Conservation (phyloP, 2,329 filamentous ascomycete genomes). For the Talaromyces atroroseus region DNA sequence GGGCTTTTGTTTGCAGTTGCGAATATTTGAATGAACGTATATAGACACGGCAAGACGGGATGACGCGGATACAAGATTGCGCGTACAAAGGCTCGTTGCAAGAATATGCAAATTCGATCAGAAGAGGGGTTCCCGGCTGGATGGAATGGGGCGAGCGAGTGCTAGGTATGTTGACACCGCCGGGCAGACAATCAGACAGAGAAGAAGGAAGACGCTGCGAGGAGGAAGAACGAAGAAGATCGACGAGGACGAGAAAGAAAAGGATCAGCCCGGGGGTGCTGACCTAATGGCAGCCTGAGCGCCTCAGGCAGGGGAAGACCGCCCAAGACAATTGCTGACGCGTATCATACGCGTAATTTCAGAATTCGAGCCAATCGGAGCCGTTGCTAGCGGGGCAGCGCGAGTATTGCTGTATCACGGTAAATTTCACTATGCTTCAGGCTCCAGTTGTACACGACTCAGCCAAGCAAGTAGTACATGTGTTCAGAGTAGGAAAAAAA, state of each 20-base stretch:
- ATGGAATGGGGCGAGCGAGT: background rate
- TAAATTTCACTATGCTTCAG: background rate
- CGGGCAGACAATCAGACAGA: background rate
- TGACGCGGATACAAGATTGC: conserved; percentile 3
- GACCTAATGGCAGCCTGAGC: background rate
- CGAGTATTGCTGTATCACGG: background rate
- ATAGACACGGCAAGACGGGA: background rate
- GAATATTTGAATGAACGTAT: background rate
- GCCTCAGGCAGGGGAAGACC: background rate
- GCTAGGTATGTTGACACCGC: background rate
- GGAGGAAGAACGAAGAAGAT: background rate
- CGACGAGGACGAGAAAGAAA: background rate
- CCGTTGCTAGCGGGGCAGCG: background rate
- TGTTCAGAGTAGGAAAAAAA: too few relatives aligned
- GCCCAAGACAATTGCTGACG: background rate
- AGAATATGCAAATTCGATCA: background rate
- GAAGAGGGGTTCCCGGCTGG: background rate
- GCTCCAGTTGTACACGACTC: too few relatives aligned
- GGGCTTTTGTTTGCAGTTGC: background rate
- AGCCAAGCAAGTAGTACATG: too few relatives aligned
- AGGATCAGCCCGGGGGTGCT: background rate
- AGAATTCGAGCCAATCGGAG: background rate
- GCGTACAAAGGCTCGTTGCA: background rate
- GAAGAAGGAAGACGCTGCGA: background rate
- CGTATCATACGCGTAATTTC: background rate